Evolutionary conservation across 768 basidiomycete genomes (phyloP).

Genomic region (Collybia sp.): DNA sequence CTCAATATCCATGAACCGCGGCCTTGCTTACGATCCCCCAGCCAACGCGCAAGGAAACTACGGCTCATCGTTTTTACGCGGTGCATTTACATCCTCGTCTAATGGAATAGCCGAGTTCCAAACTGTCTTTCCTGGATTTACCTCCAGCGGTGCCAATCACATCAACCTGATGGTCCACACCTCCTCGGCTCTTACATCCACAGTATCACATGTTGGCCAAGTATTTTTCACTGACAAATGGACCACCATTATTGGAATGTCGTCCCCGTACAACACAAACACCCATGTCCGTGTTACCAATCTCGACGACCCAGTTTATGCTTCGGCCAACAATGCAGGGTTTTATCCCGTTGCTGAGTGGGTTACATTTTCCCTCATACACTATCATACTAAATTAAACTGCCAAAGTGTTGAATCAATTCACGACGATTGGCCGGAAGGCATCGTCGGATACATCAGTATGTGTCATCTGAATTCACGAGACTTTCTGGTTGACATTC

Average conservation of each 20-base stretch:
- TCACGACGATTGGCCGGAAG: slow-evolving; percentile 24
- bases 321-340: slow-evolving; percentile 16
- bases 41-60: slow-evolving; percentile 14
- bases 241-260: slow-evolving; percentile 14
- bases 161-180: slow-evolving; percentile 14
- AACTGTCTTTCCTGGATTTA: slow-evolving; percentile 12
- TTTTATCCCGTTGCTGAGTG: slow-evolving; percentile 25
- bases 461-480: slow-evolving; percentile 3
- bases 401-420: slow-evolving; percentile 15
- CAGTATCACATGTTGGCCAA: slow-evolving; percentile 12
- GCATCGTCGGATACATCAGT: slow-evolving; percentile 27
- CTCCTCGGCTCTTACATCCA: slow-evolving; percentile 8
- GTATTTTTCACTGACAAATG: slow-evolving; percentile 15
- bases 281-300: slow-evolving; percentile 16
- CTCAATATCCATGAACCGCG: neutral
- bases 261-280: slow-evolving; percentile 12
- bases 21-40: neutral
- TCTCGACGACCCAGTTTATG: slow-evolving; percentile 15
- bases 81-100: slow-evolving; percentile 9
- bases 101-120: slow-evolving; percentile 11
- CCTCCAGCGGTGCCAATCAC: slow-evolving; percentile 11
- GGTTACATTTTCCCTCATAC: neutral
- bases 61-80: slow-evolving; percentile 12
- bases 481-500: neutral
- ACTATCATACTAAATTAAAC: neutral